Percentiles rank a stretch among this genome's conserved stretches.
Evolutionary conservation across 1,284 basidiomycete genomes (phyloP).

Genomic region (Ganoderma sinense): DNA sequence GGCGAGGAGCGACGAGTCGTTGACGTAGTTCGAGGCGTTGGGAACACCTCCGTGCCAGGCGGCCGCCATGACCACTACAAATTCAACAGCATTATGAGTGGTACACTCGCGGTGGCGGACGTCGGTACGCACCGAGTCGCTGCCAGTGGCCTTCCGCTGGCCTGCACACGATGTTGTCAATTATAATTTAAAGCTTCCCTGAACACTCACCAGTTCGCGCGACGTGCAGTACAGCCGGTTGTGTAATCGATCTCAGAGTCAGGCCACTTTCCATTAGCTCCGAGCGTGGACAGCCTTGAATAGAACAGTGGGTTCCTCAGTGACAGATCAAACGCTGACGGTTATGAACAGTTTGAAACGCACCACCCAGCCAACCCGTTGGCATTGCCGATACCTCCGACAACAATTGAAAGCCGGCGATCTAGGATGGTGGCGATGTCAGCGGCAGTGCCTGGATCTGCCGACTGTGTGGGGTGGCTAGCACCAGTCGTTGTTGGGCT

Average conservation of each 20-base stretch:
- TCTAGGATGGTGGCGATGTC: slow-evolving; percentile 34
- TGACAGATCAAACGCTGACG: background rate
- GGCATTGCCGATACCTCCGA: slow-evolving; percentile 23
- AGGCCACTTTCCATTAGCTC: slow-evolving; percentile 61
- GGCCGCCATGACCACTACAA: slow-evolving; percentile 52
- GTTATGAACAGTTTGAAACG: background rate
- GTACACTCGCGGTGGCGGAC: background rate
- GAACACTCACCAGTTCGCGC: slow-evolving; percentile 61
- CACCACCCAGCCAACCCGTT: slow-evolving; percentile 15
- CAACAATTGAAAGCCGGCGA: slow-evolving; percentile 33
- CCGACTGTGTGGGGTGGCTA: slow-evolving; percentile 15
- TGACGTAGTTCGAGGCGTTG: slow-evolving; percentile 47
- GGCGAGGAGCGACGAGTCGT: slow-evolving; percentile 45
- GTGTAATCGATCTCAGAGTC: slow-evolving; percentile 63
- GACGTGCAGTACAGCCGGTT: slow-evolving; percentile 62
- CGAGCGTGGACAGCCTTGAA: slow-evolving; percentile 53
- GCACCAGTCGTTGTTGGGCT: background rate
- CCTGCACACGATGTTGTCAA: slow-evolving; percentile 20
- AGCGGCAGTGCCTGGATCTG: slow-evolving; percentile 20
- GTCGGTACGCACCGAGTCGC: slow-evolving; percentile 52
- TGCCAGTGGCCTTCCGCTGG: slow-evolving; percentile 69
- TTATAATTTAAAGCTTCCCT: background rate
- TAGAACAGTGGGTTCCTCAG: background rate
- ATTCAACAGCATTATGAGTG: background rate
- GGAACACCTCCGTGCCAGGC: slow-evolving; percentile 62